A percentile compares a stretch with the other conserved stretches of the same genome.
phyloP scores from a whole-genome alignment of 2,329 filamentous ascomycete species.

The Pleoardoris graminearum region DNA sequence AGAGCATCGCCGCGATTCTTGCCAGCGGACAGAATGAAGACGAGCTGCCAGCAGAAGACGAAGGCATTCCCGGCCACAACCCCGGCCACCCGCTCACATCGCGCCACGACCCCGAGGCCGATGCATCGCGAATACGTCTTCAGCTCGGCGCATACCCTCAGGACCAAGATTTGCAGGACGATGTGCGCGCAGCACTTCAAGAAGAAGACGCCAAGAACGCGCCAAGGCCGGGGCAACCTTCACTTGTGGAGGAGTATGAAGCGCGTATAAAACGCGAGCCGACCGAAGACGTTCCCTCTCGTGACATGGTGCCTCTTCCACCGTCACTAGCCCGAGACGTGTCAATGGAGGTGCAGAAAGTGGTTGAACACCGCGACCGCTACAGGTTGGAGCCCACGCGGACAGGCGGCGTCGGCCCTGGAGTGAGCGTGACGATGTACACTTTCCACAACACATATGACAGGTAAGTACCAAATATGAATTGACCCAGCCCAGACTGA shows the following conservation, averaged over 20 bases:
- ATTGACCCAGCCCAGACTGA: slow-evolving; percentile 30
- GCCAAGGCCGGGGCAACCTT: slow-evolving; percentile 69
- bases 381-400: slow-evolving; percentile 79
- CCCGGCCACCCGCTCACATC: slow-evolving; percentile 65
- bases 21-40: slow-evolving; percentile 58
- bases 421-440: slow-evolving; percentile 92
- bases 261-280: slow-evolving; percentile 87
- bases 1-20: slow-evolving; percentile 64
- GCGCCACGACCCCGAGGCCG: slow-evolving; percentile 61
- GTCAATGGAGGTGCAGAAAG: slow-evolving; percentile 88
- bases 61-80: slow-evolving; percentile 69
- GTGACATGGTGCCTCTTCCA: slow-evolving; percentile 81
- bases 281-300: slow-evolving; percentile 76
- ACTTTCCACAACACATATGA: slow-evolving; percentile 97
- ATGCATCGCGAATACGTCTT: slow-evolving; percentile 58
- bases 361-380: slow-evolving; percentile 88
- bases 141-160: slow-evolving; percentile 81
- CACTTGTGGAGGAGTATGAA: slow-evolving; percentile 85
- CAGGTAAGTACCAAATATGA: slow-evolving; percentile 59
- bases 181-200: slow-evolving; percentile 83
- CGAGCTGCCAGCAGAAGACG: slow-evolving; percentile 65
- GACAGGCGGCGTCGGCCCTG: slow-evolving; percentile 80
- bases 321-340: slow-evolving; percentile 88
- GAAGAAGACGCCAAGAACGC: slow-evolving; percentile 82
- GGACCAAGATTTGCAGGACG: slow-evolving; percentile 79